Base-by-base conservation (phyloP, 768 basidiomycete genomes). In the Hydnomerulius pinastri region DNA sequence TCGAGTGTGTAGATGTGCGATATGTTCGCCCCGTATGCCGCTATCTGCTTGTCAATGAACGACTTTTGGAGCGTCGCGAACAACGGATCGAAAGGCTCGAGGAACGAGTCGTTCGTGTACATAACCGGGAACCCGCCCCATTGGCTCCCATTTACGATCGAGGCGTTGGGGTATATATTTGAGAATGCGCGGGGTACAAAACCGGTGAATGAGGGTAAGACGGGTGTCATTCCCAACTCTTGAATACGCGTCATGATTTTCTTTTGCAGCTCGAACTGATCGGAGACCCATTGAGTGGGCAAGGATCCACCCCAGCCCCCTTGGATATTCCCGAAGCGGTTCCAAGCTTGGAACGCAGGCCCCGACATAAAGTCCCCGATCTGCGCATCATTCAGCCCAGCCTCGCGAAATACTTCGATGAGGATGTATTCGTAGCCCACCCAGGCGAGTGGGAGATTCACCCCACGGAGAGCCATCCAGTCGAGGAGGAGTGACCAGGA, bases 361-460 rank as follows among this genome's bases (percentile, higher is more conserved):
- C 72, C 70, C 0, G 73, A 71, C 25, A 73, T 58, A 47, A 73
- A 75, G 6, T 28, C 39, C 4, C 39, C 18, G 27, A 76, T 74
- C 13, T 73, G 71, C 2, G 56, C 44, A 32, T 76, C 68, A 11
- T 48, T 54, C 43, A 75, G 59, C 6, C 74, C 74, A 15, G 59
- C 62, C 24, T 73, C 71, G n/a, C 59, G 64, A 62, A 74, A 70
- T 4, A 71, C 63, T 32, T 73, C 59, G 17, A 69, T 46, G 28
- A 73, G 68, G 45, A 62, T 58, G 53, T 71, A 59, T 58, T 76
- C 73, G 37, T 74, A 71, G 4, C 74, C 74, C 20, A 67, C 66
- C 72, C 72, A 74, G 1, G 74, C 72, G 20, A 74, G 66, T 1
- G 73, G 74, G 4, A 74, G 64, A 57, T 75, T 75, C 44, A 75